Base-by-base conservation (phyloP, 331 rosid species). In the Prunus yedoensis region DNA sequence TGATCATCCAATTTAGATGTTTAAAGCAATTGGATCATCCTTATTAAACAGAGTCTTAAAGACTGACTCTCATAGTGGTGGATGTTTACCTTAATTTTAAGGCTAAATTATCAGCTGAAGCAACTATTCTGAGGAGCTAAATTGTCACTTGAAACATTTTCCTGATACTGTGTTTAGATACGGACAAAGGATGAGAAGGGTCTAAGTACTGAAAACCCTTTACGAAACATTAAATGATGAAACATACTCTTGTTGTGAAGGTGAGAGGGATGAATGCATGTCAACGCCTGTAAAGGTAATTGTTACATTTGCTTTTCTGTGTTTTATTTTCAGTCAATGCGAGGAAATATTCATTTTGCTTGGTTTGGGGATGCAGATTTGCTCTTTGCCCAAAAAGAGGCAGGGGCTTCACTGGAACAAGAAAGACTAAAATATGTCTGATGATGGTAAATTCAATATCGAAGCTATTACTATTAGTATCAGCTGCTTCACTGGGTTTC, bases 311-410 rank as follows among this genome's bases (percentile, higher is more conserved):
- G 15, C 73, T 46, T 56, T 60, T 72, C 21, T 78, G 50, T 18
- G 15, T 47, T 77, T 65, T 46, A 2, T 61, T 71, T 68, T 66
- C 66, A 47, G 69, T 74, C 64, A 53, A 57, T 68, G 27, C 58
- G 71, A 71, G 72, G 62, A 62, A 58, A 74, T 73, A 65, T 78
- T 85, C 50, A 76, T 75, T 61, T 79, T 70, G 54, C 79, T 87
- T 81, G 74, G 43, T 83, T 76, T 75, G 83, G 85, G 74, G 66
- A 56, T 89, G 88, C 86, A 83, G 85, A 75, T 83, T 69, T 53
- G 58, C 79, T 70, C 49, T 51, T 18, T 59, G 83, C 86, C 81
- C 74, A 51, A 67, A 71, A 41, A 74, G 0, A 57, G 88, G 79
- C 80, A 71, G 63, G 52, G 78, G 72, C 74, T 68, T 68, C 63